A percentile compares a stretch with the other conserved stretches of the same genome.
Evolutionary conservation across 1,284 basidiomycete genomes (phyloP).

Genomic region (Cryptococcus sp.): DNA sequence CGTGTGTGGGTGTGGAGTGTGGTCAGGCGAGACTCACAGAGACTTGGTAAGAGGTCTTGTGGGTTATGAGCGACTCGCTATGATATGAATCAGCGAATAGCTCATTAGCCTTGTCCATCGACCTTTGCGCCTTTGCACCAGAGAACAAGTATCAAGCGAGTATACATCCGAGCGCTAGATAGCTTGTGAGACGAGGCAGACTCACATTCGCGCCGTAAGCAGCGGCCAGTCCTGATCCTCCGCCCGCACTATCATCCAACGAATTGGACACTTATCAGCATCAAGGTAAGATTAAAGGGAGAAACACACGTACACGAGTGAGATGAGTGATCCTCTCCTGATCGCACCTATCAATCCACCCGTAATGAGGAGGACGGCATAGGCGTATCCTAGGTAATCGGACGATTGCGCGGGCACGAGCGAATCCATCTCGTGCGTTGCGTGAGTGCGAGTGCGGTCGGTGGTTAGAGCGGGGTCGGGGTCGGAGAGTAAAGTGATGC

Average conservation of each 20-base stretch:
- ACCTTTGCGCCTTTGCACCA: no score
- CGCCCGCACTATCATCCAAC: slow-evolving; percentile 29
- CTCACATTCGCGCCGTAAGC: slow-evolving; percentile 46
- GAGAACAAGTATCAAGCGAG: no score
- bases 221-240: slow-evolving; percentile 27
- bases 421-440: no score
- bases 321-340: slow-evolving; percentile 42
- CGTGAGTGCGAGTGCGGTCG: no score
- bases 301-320: slow-evolving; percentile 32
- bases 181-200: background rate
- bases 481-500: no score
- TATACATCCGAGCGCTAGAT: no score
- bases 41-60: slow-evolving; percentile 30
- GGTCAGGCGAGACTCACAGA: slow-evolving; percentile 23
- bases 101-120: no score
- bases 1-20: no score
- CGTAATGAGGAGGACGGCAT: slow-evolving; percentile 33
- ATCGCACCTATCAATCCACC: slow-evolving; percentile 45
- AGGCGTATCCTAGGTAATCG: slow-evolving; percentile 36
- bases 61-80: slow-evolving; percentile 36
- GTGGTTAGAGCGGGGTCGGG: no score
- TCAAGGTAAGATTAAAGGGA: background rate
- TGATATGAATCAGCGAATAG: background rate
- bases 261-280: background rate
- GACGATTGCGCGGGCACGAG: slow-evolving; percentile 5